Evolutionary conservation across 2,329 filamentous ascomycete species (phyloP).

Genomic region (Colletotrichum tofieldiae): DNA sequence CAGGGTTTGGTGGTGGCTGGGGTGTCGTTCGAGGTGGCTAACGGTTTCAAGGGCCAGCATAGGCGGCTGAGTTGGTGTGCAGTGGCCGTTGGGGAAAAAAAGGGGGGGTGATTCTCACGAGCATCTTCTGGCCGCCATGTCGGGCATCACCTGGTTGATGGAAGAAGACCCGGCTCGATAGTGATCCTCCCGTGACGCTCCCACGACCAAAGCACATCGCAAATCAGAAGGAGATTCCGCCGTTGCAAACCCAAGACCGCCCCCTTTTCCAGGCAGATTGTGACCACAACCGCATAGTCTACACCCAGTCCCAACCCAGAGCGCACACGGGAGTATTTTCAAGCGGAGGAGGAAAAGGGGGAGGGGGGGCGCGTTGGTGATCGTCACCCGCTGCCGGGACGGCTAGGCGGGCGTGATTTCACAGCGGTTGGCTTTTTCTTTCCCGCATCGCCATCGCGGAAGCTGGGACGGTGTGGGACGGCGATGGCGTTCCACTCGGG

Average conservation of each 20-base stretch:
- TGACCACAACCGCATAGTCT: not conserved
- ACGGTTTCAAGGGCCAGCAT: not conserved
- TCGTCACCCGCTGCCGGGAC: not conserved
- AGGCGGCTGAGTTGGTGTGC: slow-evolving; percentile 7
- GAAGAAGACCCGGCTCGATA: not conserved
- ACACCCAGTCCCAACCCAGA: not conserved
- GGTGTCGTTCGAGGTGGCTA: not conserved
- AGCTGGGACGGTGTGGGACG: not conserved
- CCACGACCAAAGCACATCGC: not conserved
- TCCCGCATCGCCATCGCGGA: not conserved
- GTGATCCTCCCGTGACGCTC: not conserved
- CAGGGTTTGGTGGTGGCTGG: slow-evolving; percentile 1
- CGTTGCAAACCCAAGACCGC: not conserved
- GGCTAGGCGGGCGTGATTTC: not conserved
- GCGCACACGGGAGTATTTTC: not conserved
- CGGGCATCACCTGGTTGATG: not conserved
- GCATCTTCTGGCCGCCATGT: not conserved
- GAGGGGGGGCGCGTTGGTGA: not conserved
- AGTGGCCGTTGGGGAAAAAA: not conserved
- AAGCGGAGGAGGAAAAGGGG: not conserved
- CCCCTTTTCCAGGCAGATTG: not conserved
- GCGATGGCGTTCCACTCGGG: not conserved
- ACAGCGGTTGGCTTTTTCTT: not conserved
- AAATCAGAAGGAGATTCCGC: not conserved
- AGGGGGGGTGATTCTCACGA: not conserved